Base-by-base conservation (phyloP, 352 stramenopile genomes). In the Phytophthora cryptogea region DNA sequence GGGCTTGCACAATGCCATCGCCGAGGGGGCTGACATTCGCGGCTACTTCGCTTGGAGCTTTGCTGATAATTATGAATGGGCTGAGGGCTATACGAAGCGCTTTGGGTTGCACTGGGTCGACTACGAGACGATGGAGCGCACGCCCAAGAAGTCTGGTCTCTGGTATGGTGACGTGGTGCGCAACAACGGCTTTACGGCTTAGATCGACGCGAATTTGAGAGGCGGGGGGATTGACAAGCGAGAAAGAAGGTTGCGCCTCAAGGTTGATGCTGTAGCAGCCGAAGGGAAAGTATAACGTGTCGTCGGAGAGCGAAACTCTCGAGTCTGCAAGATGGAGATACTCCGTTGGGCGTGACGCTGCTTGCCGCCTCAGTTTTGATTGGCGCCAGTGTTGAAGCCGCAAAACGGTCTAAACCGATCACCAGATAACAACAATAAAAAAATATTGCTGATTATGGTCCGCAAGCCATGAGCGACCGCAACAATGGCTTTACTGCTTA, bases 1-100 rank as follows among this genome's bases (percentile, higher is more conserved):
- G 27, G 83, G 79, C 32, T 89, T 95, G 44, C 66, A 79, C 43
- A 66, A 68, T 32, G 56, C 60, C 86, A 37, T 68, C 43, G 50
- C 62, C 9, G 49, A 86, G 56, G 75, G 75, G 17, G 80, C 72
- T 2, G 80, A 89, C 56, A 77, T 89, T 32, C 80, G 80, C 47
- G 89, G 85, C 13, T 98, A 97, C 64, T 98, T 95, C 78, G 87
- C 86, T 17, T 98, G 92, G 92, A 92, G 74, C 49, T 86, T 98
- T 11, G 72, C 96, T 23, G 90, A 97, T 69, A 98, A 97, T 36
- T 98, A 95, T 60, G 92, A 98, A 66, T 98, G 93, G 93, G 73
- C 90, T 2, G 63, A 78, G 37, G 78, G 76, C n/a, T 90, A 85
- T 63, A 46, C 53, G 10, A 88, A 85, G 65, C 80, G 80, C 40